Conservation (phyloP, 2,329 filamentous ascomycete genomes). For the Clonostachys sp. region DNA sequence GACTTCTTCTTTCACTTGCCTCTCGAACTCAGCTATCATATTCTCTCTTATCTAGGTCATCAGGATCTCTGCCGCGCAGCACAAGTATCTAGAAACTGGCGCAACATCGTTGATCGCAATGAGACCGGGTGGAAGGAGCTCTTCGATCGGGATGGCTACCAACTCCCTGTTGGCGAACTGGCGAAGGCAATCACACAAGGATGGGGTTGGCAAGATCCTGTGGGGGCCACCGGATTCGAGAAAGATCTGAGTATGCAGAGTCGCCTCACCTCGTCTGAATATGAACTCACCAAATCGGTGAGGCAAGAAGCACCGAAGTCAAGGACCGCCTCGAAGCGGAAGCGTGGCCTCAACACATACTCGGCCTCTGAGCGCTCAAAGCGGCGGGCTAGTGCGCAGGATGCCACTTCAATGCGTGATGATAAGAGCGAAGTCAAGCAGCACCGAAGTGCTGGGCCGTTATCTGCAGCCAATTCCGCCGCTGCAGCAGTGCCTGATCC, state of each 20-base stretch:
- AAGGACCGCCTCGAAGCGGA: slow-evolving; percentile 47
- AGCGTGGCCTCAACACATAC: slow-evolving; percentile 43
- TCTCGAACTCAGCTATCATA: slow-evolving; percentile 79
- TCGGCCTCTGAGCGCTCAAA: slow-evolving; percentile 45
- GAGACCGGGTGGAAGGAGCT: slow-evolving; percentile 95
- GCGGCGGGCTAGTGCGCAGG: slow-evolving; percentile 44
- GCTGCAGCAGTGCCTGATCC: slow-evolving; percentile 77
- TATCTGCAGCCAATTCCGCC: slow-evolving; percentile 83
- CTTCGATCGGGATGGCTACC: slow-evolving; percentile 79
- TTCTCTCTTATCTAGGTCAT: slow-evolving; percentile 81
- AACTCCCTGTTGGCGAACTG: slow-evolving; percentile 74
- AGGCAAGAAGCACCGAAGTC: slow-evolving; percentile 39
- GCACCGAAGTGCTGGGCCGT: slow-evolving; percentile 72
- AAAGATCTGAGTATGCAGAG: slow-evolving; percentile 66
- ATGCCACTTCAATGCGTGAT: slow-evolving; percentile 33
- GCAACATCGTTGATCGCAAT: slow-evolving; percentile 83
- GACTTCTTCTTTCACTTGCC: slow-evolving; percentile 86
- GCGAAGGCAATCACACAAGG: slow-evolving; percentile 83
- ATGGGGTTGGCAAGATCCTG: slow-evolving; percentile 95
- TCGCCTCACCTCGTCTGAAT: slow-evolving; percentile 47
- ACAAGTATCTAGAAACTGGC: slow-evolving; percentile 92
- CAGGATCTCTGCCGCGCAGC: slow-evolving; percentile 85
- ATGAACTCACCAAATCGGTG: slow-evolving; percentile 37
- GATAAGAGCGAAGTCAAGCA: slow-evolving; percentile 38
- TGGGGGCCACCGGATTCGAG: slow-evolving; percentile 71